These are phyloP conservation scores for Mycena latifolia DNA, from an alignment of 768 basidiomycete species.

Conservation along the genomic window DNA sequence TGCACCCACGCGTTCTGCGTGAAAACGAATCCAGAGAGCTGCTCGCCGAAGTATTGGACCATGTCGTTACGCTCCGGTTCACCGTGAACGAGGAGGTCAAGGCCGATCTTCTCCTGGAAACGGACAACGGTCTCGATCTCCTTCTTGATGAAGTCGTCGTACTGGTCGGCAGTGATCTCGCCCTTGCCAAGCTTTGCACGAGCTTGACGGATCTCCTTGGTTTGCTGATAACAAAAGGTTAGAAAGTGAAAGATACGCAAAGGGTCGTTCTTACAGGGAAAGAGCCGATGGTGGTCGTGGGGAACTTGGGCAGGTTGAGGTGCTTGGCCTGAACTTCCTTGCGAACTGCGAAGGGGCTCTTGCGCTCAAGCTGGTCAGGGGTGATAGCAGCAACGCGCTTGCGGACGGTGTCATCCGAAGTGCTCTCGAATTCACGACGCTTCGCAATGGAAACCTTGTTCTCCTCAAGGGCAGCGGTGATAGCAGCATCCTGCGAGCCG, in stretches of 20 bases:
- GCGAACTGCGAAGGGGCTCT: constrained; percentile 89
- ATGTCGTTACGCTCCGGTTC: constrained; percentile 99
- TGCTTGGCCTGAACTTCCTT: constrained; percentile 90
- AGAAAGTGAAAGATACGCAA: neutral
- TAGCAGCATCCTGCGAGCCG: constrained; percentile 81
- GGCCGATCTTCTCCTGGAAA: constrained; percentile 97
- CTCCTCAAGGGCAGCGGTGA: constrained; percentile 83
- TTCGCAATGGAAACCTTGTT: constrained; percentile 93
- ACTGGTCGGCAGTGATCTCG: constrained; percentile 87
- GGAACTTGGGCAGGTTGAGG: constrained; percentile 95
- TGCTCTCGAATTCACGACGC: constrained; percentile 94
- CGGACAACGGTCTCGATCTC: constrained; percentile 94
- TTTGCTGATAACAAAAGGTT: constrained; percentile 71
- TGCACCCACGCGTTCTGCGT: constrained; percentile 99
- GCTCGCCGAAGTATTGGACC: constrained; percentile 99
- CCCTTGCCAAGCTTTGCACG: constrained; percentile 96
- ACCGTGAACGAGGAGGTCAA: constrained; percentile 98
- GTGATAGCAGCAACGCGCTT: constrained; percentile 96
- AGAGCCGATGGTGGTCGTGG: constrained; percentile 98
- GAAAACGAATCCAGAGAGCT: constrained; percentile 94
- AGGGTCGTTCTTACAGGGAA: constrained; percentile 81
- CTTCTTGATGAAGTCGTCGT: constrained; percentile 98
- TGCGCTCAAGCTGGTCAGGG: constrained; percentile 85
- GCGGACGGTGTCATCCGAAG: constrained; percentile 94
- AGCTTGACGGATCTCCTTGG: constrained; percentile 97